Base-by-base conservation (phyloP, 2,329 filamentous ascomycete species). In the Penicillium crustosum region DNA sequence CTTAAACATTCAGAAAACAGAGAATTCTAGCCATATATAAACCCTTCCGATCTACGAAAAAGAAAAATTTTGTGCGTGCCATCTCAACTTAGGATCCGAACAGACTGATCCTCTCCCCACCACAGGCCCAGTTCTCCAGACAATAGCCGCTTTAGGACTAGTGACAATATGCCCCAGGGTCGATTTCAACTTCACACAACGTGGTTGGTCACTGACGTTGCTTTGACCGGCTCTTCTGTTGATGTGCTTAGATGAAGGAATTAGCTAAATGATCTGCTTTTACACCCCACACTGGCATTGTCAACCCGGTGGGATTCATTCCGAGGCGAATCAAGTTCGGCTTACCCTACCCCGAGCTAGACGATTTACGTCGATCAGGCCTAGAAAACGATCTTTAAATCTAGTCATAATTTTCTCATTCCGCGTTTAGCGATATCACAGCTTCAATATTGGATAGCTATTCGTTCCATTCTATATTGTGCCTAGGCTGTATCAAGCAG, bases 141-240 rank as follows among this genome's bases (percentile, higher is more conserved):
- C n/a, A 64, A 44, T 66, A n/a, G 58, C 65, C 49, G 12, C 39
- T 61, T 66, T 55, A 31, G 65, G 64, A 61, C 57, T 67, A 67
- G 65, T 58, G 59, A 29, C 44, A 48, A 35, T 49, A 54, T 25
- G 35, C 55, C 27, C 52, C 25, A n/a, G 55, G 25, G 45, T 43
- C 23, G 33, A 45, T 41, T 48, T 36, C 38, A 31, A 21, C 27
- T 43, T 51, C 43, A 27, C 45, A 44, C 47, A 52, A 47, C n/a
- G 19, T 65, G 65, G 59, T 65, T 66, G 62, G 62, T 43, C 55
- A 19, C 35, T 48, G 38, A 44, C 7, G 12, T 48, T 31, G 27
- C 41, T 44, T 41, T 45, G 49, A 55, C 49, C 29, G 42, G 54
- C 12, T 21, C 51, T 56, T 50, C 48, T 6, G 23, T 10, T 19